Evolutionary conservation across 306 rosid genomes (phyloP).

Genomic region (Trifolium pratense): DNA sequence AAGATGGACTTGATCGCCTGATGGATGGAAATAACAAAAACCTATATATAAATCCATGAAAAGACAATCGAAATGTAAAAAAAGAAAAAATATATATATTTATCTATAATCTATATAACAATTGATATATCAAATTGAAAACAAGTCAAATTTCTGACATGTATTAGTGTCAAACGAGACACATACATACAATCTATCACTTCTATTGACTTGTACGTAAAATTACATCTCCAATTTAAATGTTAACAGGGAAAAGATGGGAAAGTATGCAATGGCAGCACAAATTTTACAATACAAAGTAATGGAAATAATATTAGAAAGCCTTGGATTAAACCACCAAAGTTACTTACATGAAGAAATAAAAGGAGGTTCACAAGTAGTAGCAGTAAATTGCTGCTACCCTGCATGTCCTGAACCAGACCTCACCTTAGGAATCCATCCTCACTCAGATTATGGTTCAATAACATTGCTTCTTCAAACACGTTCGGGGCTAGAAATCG

Average conservation of each 20-base stretch:
- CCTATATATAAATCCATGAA: no score
- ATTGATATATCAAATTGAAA: no score
- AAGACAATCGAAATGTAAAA: no score
- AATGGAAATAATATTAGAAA: conserved; percentile 43
- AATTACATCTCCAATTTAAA: background rate
- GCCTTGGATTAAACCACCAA: conserved; percentile 54
- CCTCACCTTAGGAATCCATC: conserved; percentile 56
- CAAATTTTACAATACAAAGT: conserved; percentile 51
- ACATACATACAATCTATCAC: no score
- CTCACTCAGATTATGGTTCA: conserved; percentile 59
- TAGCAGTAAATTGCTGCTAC: conserved; percentile 60
- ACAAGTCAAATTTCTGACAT: no score
- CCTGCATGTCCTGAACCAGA: conserved; percentile 60
- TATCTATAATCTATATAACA: no score
- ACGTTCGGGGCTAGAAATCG: conserved; percentile 53
- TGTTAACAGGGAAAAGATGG: conserved; percentile 58
- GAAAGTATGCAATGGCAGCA: conserved; percentile 47
- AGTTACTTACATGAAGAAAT: conserved; percentile 49
- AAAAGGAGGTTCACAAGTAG: conserved; percentile 48
- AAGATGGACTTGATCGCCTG: no score
- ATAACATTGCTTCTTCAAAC: conserved; percentile 56
- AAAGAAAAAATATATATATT: no score
- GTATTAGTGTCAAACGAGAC: no score
- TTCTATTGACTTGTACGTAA: background rate
- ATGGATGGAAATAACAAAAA: no score